Evolutionary conservation across 2,329 filamentous ascomycete species (phyloP).

Genomic region (Cadophora gregata): DNA sequence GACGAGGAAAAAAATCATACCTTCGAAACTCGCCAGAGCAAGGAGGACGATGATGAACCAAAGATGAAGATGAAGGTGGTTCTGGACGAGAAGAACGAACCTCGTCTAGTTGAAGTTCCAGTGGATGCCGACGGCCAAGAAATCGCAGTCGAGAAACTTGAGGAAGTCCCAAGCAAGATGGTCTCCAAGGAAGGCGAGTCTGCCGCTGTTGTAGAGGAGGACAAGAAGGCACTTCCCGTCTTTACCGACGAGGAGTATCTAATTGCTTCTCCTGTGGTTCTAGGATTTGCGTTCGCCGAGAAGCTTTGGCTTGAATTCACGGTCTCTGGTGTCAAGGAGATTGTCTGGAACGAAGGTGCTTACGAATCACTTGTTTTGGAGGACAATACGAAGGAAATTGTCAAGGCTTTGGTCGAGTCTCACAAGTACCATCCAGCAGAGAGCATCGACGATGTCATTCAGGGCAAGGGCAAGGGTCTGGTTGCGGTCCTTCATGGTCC

Average conservation of each 20-base stretch:
- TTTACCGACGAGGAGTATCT: constrained; percentile 86
- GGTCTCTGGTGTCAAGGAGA: constrained; percentile 78
- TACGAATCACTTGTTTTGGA: constrained; percentile 82
- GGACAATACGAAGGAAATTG: constrained; percentile 65
- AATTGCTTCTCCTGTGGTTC: constrained; percentile 81
- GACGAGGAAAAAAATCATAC: constrained; percentile 40
- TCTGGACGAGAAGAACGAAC: constrained; percentile 55
- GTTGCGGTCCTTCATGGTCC: constrained; percentile 83
- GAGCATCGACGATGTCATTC: constrained; percentile 82
- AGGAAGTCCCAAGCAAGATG: constrained; percentile 51
- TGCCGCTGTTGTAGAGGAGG: constrained; percentile 33
- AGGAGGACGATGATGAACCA: constrained; percentile 41
- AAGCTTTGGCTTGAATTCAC: constrained; percentile 91
- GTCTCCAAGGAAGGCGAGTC: constrained; percentile 35
- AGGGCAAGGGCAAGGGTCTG: constrained; percentile 85
- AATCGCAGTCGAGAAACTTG: constrained; percentile 61
- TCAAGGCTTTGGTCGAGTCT: constrained; percentile 82
- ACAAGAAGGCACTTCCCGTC: constrained; percentile 50
- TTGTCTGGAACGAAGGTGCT: constrained; percentile 82
- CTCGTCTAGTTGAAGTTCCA: constrained; percentile 58
- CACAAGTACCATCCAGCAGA: constrained; percentile 83
- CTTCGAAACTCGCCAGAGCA: constrained; percentile 32
- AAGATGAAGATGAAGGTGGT: constrained; percentile 46
- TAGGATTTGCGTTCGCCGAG: constrained; percentile 86
- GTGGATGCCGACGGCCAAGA: constrained; percentile 61